Base-by-base conservation (phyloP, 1,139 yeast species). In the Taiozyma sp. region DNA sequence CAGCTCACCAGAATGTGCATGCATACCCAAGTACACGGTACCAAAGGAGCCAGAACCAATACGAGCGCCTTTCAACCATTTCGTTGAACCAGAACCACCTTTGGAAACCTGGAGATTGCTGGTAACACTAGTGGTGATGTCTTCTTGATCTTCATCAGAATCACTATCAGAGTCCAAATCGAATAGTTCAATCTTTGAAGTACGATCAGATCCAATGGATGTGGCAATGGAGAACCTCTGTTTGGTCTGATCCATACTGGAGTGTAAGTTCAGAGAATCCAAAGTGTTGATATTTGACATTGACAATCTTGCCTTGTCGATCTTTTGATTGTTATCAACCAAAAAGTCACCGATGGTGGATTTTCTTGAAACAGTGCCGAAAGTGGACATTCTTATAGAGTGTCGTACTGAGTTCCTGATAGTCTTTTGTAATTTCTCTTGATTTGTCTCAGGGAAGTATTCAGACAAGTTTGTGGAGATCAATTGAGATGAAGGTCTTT, bases 41-140 rank as follows among this genome's bases (percentile, higher is more conserved):
- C 98, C 99, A 72, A 90, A 93, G 56, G 95, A 85, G 3, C 99
- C 99, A 3, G 95, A 84, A 0, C 99, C 99, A 57, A 93, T 89
- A 43, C 91, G 74, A 0, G 96, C 88, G 29, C 99, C 99, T 62
- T 86, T 86, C 47, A 90, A 76, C 98, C 98, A 93, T 40, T 60
- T 58, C 42, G 57, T 54, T 10, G 63, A 54, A 6, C 61, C 64
- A 4, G 54, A 48, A 8, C 50, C 42, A 16, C 53, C 22, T 21
- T 51, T 52, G 13, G 41, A 37, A 14, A 37, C 41, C 7, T 37
- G 41, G 9, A 51, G 59, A 10, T 50, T 43, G 42, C 54, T 49
- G 35, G 53, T n/a, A 30, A 43, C 28, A 8, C 52, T 37, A n/a
- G 68, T 74, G 41, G 69, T 67, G 6, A 64, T 59, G 3, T 60